Percentiles rank a stretch among this genome's conserved stretches.
Conservation (phyloP, 169 alveolate genomes). For the Theileria orientalis region DNA sequence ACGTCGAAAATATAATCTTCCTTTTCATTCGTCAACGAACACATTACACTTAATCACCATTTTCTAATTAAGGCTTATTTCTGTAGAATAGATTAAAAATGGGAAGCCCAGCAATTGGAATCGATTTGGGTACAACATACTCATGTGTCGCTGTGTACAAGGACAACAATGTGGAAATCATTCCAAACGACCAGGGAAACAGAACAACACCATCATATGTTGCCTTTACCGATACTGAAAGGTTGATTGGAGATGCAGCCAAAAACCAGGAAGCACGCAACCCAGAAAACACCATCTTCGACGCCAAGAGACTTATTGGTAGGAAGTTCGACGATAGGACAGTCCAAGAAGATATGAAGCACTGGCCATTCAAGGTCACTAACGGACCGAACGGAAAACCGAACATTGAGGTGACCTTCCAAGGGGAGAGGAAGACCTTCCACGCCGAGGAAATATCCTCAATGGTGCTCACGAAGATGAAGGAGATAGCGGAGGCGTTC, state of each 20-base stretch:
- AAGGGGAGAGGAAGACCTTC: constrained; percentile 88
- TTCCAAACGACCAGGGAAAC: constrained; percentile 98
- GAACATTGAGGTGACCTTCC: constrained; percentile 82
- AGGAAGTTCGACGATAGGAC: constrained; percentile 89
- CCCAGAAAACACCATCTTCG: constrained; percentile 94
- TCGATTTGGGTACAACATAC: constrained; percentile 95
- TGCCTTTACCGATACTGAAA: constrained; percentile 96
- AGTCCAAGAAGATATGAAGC: constrained; percentile 90
- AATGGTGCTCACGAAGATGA: constrained; percentile 94
- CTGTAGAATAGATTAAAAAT: constrained; percentile 19
- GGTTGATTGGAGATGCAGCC: constrained; percentile 98
- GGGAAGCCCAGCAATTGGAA: constrained; percentile 86
- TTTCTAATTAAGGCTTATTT: not conserved
- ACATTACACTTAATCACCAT: not conserved
- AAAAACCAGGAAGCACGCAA: constrained; percentile 94
- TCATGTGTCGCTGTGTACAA: constrained; percentile 95
- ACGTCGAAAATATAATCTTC: not conserved
- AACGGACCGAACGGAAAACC: constrained; percentile 86
- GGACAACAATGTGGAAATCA: constrained; percentile 94
- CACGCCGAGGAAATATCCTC: constrained; percentile 95
- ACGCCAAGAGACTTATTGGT: constrained; percentile 96
- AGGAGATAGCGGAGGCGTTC: constrained; percentile 96
- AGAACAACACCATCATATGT: constrained; percentile 98
- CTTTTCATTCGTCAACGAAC: not conserved
- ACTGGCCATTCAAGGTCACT: constrained; percentile 93